A percentile compares a stretch with the other conserved stretches of the same genome.
These are phyloP conservation scores for Cryphonectria parasitica DNA, from an alignment of 2,329 filamentous ascomycete species.

Conservation along the genomic window DNA sequence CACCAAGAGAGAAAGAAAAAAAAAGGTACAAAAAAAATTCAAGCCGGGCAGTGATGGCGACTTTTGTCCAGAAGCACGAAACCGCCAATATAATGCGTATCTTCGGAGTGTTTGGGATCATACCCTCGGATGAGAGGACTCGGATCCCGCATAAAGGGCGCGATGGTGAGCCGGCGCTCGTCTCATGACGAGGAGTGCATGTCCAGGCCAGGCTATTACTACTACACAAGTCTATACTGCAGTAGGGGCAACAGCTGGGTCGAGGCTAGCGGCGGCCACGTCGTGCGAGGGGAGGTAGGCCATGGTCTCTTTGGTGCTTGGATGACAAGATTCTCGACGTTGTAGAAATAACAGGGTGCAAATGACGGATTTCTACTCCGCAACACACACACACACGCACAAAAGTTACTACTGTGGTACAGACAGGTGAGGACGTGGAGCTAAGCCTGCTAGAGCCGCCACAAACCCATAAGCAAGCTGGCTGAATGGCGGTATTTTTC, in stretches of 20 bases:
- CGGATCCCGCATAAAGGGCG: background rate
- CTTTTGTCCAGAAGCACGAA: background rate
- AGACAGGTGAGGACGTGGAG: background rate
- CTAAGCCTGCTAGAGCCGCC: background rate
- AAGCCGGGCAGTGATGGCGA: too few relatives aligned
- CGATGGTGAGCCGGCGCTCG: conserved; percentile 19
- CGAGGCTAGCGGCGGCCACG: background rate
- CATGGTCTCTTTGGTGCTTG: background rate
- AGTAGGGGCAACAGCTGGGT: background rate
- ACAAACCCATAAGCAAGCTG: conserved; percentile 4
- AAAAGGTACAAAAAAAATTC: background rate
- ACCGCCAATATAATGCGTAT: background rate
- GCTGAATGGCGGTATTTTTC: conserved; percentile 12
- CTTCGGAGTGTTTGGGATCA: background rate
- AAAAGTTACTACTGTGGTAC: background rate
- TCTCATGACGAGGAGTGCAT: conserved; percentile 14
- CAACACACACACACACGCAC: background rate
- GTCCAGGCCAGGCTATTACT: conserved; percentile 6
- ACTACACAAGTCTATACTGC: background rate
- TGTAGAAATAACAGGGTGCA: background rate
- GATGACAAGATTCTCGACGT: background rate
- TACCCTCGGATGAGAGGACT: background rate
- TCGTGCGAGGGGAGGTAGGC: background rate
- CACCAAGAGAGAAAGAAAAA: conserved; percentile 28
- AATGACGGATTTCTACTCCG: background rate